Base-by-base conservation (phyloP, 108 stramenopile species). In the Nitzschia inconspicua region DNA sequence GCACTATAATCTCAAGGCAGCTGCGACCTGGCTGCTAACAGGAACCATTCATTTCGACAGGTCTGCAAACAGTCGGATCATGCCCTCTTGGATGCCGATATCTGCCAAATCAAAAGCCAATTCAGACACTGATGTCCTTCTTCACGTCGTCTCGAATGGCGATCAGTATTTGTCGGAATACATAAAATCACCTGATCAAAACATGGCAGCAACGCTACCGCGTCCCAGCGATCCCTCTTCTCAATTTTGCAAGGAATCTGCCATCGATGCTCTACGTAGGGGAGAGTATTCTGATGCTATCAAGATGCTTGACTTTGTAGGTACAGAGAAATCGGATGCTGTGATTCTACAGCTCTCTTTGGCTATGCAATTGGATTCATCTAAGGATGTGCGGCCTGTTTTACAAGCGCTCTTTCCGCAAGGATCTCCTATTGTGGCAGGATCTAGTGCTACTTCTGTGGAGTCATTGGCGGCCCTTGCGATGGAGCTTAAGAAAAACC, bases 81-180 rank as follows among this genome's bases (percentile, higher is more conserved):
- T 93, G 30, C 82, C 88, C 11, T 67, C 80, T 0, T 90, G 85
- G 80, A 57, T 86, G 18, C 82, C 92, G 27, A 63, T 84, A 10
- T 58, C 69, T n/a, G 56, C 72, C 4, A 88, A 88, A 68, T 43
- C 63, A 26, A 66, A 64, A 41, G 86, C 82, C 6, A 68, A 80
- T 0, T 28, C 54, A 18, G 70, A 73, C 55, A 58, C 76, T 13
- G 85, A 84, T 51, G 60, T 72, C n/a, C 48, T 68, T 28, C 42
- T 85, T 28, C 87, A 83, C 34, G 57, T 89, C 3, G 47, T 89
- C 22, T 65, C 84, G 7, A 69, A 61, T 61, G 87, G 91, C 4
- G 84, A 88, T 55, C 77, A 70, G 57, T 71, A 89, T 46, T 76
- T 84, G 46, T 64, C 74, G 19, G 85, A 84, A 41, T 80, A 82